These are phyloP conservation scores for Debaryomyces robertsiae DNA, from an alignment of 1,139 yeast species.

Conservation along the genomic window DNA sequence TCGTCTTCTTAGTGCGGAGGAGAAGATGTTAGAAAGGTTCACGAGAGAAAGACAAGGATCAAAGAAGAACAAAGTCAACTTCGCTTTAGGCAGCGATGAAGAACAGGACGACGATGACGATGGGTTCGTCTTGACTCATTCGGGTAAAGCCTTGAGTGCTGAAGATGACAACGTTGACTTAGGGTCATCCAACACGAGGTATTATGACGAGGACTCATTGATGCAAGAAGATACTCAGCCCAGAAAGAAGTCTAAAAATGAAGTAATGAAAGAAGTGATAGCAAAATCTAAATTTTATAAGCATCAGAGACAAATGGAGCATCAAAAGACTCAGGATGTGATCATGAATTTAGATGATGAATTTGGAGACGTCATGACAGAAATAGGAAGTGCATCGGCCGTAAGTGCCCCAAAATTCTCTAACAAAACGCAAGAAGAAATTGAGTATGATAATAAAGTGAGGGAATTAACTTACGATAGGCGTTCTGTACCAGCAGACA, in stretches of 20 bases:
- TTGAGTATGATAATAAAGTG: constrained; percentile 73
- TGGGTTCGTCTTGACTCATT: constrained; percentile 67
- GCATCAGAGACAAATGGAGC: constrained; percentile 81
- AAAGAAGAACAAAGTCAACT: constrained; percentile 53
- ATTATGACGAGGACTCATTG: constrained; percentile 38
- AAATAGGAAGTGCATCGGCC: constrained; percentile 31
- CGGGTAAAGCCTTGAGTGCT: constrained; percentile 67
- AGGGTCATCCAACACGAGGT: constrained; percentile 24
- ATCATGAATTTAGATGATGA: constrained; percentile 79
- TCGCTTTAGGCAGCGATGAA: constrained; percentile 70
- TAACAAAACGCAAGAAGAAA: constrained; percentile 48
- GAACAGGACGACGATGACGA: constrained; percentile 53
- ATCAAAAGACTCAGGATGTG: constrained; percentile 67
- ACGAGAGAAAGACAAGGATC: constrained; percentile 76
- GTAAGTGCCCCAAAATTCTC: constrained; percentile 24
- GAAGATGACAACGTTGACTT: constrained; percentile 40
- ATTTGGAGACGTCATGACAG: constrained; percentile 76
- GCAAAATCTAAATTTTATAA: constrained; percentile 92
- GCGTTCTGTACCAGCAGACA: constrained; percentile 93
- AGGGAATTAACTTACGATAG: constrained; percentile 80
- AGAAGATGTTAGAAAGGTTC: constrained; percentile 92
- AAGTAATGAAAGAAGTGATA: constrained; percentile 95
- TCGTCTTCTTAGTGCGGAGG: constrained; percentile 73
- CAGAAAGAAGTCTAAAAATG: constrained; percentile 83
- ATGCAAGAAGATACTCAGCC: constrained; percentile 35